Conservation (phyloP, 371 early-diverging fungal genomes). For the Saksenaea vasiformis region DNA sequence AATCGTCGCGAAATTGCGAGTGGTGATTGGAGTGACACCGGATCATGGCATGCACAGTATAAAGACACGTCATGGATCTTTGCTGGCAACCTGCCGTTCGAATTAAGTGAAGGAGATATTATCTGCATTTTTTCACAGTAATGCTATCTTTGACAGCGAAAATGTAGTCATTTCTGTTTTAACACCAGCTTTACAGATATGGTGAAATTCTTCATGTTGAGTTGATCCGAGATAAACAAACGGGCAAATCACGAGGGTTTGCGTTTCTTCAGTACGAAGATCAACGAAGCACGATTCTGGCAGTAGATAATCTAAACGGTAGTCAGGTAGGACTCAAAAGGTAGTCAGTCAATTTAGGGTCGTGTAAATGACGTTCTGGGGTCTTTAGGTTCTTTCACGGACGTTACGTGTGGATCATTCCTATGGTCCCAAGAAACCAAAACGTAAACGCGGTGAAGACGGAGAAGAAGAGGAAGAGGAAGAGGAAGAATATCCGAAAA, state of each 20-base stretch:
- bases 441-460: conserved; percentile 32
- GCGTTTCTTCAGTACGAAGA: conserved; percentile 94
- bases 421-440: conserved; percentile 52
- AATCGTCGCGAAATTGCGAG: conserved; percentile 62
- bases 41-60: conserved; percentile 92
- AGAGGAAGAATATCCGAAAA: conserved; percentile 71
- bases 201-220: conserved; percentile 92
- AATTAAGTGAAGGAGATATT: conserved; percentile 93
- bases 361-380: neutral
- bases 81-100: conserved; percentile 82
- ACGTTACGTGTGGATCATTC: conserved; percentile 47
- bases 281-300: conserved; percentile 88
- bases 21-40: conserved; percentile 45
- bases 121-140: conserved; percentile 93
- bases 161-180: conserved; percentile 9
- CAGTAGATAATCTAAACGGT: conserved; percentile 95
- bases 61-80: conserved; percentile 89
- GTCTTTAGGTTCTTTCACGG: conserved; percentile 28
- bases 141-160: conserved; percentile 11
- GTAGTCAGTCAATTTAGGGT: too few species aligned
- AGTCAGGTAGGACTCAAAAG: conserved; percentile 65
- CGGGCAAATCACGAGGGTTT: conserved; percentile 88
- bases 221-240: conserved; percentile 81
- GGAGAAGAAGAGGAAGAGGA: conserved; percentile 33
- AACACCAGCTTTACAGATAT: conserved; percentile 47